Conservation (phyloP, 305 asterid species). For the Ajuga reptans region DNA sequence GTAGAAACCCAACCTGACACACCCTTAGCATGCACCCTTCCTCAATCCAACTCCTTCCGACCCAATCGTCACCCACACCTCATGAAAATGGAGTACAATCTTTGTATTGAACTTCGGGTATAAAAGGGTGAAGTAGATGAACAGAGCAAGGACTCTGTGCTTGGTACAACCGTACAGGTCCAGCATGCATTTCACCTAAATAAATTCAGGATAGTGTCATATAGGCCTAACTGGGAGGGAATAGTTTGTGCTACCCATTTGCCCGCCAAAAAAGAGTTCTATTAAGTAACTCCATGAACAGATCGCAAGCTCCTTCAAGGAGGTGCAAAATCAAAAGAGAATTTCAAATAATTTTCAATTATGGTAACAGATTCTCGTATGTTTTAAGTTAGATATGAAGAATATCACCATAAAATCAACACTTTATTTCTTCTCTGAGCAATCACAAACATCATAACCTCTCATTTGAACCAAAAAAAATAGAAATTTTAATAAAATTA, state of each 20-base stretch:
- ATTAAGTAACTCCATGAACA: background rate
- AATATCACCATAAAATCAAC: background rate
- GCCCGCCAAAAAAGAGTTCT: background rate
- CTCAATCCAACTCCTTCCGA: background rate
- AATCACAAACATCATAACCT: background rate
- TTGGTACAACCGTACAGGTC: background rate
- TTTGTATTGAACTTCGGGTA: background rate
- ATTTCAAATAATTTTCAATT: background rate
- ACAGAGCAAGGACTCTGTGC: background rate
- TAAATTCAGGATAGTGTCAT: background rate
- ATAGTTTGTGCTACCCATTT: background rate
- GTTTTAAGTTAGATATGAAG: background rate
- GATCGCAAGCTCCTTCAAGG: background rate
- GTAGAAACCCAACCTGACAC: background rate
- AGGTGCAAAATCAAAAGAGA: background rate
- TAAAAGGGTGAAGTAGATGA: background rate
- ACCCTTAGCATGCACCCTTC: background rate
- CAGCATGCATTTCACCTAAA: background rate
- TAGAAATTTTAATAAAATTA: background rate
- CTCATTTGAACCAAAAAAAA: background rate
- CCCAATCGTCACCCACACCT: background rate
- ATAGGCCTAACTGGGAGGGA: background rate
- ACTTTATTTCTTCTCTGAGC: background rate
- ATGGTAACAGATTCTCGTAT: background rate
- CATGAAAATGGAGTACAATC: background rate